Percentiles rank a stretch among this genome's conserved stretches.
These are phyloP conservation scores for Trypanosoma conorhini DNA, from an alignment of 208 protist species.

Conservation along the genomic window DNA sequence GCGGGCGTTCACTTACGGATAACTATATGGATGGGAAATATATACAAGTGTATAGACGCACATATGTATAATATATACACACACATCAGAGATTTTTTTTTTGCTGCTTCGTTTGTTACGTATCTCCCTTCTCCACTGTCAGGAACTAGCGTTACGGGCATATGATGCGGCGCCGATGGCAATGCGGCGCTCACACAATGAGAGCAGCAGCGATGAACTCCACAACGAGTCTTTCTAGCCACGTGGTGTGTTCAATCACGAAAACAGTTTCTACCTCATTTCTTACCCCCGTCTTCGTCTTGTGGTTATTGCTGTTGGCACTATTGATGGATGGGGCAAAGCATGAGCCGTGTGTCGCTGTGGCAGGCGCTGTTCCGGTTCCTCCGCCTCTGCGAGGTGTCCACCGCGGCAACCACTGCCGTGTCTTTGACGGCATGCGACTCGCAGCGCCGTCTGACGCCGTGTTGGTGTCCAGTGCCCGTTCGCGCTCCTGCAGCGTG, in stretches of 20 bases:
- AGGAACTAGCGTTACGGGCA: background rate
- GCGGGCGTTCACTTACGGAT: too few relatives aligned
- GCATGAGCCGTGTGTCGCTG: background rate
- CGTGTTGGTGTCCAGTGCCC: background rate
- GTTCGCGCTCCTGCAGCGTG: constrained; percentile 4
- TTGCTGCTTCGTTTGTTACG: background rate
- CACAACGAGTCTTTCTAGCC: constrained; percentile 44
- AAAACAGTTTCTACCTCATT: constrained; percentile 14
- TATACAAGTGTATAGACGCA: background rate
- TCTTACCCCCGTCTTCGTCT: background rate
- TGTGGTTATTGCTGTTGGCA: background rate
- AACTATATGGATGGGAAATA: background rate
- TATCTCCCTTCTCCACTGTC: background rate
- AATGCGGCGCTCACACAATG: background rate
- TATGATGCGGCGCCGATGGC: background rate
- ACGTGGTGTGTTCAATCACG: constrained; percentile 42
- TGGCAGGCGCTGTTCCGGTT: background rate
- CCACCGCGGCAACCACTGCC: constrained; percentile 1
- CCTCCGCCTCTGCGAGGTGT: background rate
- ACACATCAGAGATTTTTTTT: background rate
- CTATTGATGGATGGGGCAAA: background rate
- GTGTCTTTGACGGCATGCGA: background rate
- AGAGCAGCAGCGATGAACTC: constrained; percentile 42
- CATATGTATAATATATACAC: background rate
- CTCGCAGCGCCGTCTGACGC: background rate